phyloP scores from a whole-genome alignment of 23 red algal species.

The Gracilariopsis chorda region DNA sequence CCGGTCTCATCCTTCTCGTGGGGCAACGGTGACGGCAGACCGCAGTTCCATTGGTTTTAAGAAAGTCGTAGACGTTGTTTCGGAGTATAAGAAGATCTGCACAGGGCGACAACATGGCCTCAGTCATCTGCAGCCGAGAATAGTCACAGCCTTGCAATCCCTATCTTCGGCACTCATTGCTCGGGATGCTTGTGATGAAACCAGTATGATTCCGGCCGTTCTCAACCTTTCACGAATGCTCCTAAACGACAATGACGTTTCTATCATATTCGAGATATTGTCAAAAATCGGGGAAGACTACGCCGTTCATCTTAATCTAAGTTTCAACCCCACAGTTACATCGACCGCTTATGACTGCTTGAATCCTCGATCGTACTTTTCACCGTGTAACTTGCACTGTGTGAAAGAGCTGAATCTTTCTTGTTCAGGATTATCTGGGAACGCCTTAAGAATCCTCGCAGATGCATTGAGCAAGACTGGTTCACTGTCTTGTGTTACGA shows the following conservation, averaged over 20 bases:
- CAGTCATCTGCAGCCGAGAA: not conserved
- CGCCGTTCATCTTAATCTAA: slow-evolving; percentile 10
- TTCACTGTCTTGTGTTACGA: not conserved
- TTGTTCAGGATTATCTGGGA: slow-evolving; percentile 21
- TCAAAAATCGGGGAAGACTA: not conserved
- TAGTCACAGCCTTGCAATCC: slow-evolving; percentile 17
- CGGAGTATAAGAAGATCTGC: slow-evolving; percentile 18
- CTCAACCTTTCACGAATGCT: slow-evolving; percentile 25
- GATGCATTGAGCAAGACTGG: slow-evolving; percentile 6
- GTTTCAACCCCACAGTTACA: slow-evolving; percentile 39
- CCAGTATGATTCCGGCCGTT: not conserved
- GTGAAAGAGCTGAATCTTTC: slow-evolving; percentile 23
- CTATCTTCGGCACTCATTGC: slow-evolving; percentile 17
- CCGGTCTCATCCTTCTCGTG: not conserved
- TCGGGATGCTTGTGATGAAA: slow-evolving; percentile 39
- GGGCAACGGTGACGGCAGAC: not conserved
- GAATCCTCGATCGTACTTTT: not conserved
- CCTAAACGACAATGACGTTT: slow-evolving; percentile 29
- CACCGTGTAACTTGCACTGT: slow-evolving; percentile 14
- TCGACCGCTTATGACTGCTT: slow-evolving; percentile 26
- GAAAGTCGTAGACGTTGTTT: slow-evolving; percentile 4
- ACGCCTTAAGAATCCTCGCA: slow-evolving; percentile 17
- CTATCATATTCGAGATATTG: slow-evolving; percentile 26
- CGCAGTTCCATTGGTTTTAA: slow-evolving; percentile 9
- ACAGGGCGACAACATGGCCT: not conserved